Conservation (phyloP, 116 monocot genomes). For the Phalaenopsis hybrid region DNA sequence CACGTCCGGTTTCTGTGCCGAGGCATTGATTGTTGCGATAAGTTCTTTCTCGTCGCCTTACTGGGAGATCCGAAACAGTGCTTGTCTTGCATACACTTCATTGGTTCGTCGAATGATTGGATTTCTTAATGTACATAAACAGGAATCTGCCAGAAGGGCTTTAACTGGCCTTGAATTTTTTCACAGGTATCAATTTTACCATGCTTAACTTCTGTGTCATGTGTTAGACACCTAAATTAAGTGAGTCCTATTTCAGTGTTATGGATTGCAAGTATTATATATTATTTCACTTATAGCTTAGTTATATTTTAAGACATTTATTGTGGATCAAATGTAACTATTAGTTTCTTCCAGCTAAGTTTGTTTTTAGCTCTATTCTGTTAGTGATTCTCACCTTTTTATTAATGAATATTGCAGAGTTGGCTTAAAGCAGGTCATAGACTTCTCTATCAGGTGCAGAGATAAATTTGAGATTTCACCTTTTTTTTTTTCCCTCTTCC, state of each 20-base stretch:
- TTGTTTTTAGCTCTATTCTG: background rate
- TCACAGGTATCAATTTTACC: constrained; percentile 51
- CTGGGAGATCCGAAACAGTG: constrained; percentile 95
- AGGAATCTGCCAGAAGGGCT: constrained; percentile 60
- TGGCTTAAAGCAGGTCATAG: background rate
- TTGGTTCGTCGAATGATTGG: constrained; percentile 95
- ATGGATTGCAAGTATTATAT: background rate
- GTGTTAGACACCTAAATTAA: background rate
- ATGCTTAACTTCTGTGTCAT: background rate
- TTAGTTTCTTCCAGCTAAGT: background rate
- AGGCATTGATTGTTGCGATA: constrained; percentile 75
- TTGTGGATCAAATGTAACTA: background rate
- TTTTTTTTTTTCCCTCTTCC: constrained; percentile 5
- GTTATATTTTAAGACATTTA: background rate
- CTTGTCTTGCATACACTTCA: constrained; percentile 91
- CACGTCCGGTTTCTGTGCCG: constrained; percentile 90
- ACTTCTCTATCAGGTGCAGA: background rate
- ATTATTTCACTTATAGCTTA: background rate
- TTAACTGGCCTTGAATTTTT: constrained; percentile 96
- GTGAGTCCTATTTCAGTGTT: background rate
- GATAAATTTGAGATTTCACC: constrained; percentile 5
- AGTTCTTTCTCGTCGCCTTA: constrained; percentile 88
- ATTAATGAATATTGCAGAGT: background rate
- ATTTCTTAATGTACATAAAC: constrained; percentile 86
- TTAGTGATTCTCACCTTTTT: background rate